These are phyloP conservation scores for Byssochlamys sp. DNA, from an alignment of 2,329 filamentous ascomycete species.

Conservation along the genomic window DNA sequence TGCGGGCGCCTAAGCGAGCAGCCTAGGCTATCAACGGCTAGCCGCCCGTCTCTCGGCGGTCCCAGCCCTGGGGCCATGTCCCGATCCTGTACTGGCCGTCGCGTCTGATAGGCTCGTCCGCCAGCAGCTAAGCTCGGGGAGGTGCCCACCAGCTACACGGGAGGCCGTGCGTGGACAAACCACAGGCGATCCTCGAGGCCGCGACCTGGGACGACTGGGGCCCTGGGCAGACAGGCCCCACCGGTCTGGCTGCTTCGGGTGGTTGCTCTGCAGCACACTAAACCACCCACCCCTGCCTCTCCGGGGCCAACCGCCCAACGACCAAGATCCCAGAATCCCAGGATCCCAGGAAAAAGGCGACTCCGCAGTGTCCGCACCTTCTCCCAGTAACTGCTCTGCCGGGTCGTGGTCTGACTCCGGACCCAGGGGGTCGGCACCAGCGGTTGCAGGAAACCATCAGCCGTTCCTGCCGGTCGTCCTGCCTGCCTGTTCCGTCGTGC, in stretches of 20 bases:
- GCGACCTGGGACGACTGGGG: neutral
- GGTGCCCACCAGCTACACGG: neutral
- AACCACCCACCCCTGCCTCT: neutral
- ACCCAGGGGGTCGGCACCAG: neutral
- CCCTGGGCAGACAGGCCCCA: neutral
- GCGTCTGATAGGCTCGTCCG: neutral
- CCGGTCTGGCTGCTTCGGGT: neutral
- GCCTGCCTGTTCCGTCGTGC: neutral
- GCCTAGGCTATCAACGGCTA: neutral
- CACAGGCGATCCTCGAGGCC: neutral
- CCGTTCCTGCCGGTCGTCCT: neutral
- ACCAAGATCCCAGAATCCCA: neutral
- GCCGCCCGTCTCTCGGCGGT: neutral
- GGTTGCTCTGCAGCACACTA: neutral
- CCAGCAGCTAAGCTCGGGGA: neutral
- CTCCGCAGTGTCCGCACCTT: neutral
- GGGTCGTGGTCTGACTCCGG: slow-evolving; percentile 1
- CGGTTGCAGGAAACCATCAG: neutral
- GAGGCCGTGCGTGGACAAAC: neutral
- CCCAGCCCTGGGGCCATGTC: neutral
- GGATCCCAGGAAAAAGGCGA: neutral
- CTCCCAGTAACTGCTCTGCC: neutral
- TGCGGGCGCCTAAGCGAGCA: neutral
- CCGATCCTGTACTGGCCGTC: neutral
- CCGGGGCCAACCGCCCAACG: neutral